Evolutionary conservation across 2,329 filamentous ascomycete species (phyloP), one percentile per base, ranked within the genome.

Genomic region (Diaporthe sp.): DNA sequence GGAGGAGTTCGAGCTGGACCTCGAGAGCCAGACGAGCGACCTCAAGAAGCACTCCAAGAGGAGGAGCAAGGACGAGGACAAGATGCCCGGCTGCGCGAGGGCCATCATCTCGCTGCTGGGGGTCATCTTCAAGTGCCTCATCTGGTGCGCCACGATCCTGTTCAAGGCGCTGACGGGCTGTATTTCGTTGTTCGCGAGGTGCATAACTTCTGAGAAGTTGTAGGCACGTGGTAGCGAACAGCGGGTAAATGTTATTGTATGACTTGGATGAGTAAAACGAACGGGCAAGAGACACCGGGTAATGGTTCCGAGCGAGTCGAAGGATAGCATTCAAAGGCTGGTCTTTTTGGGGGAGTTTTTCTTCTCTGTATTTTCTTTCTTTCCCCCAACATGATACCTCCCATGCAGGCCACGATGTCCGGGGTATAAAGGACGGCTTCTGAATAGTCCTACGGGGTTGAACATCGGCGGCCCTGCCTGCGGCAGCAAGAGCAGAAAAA

Each of bases 21-120:
- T 93, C 7, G 91, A 92, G 82, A 92, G 90, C 79, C 91, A 92
- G 81, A 84, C 85, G 9, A 86, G 85, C 71, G 88, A 86, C 77
- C 78, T 86, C 22, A 82, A 82, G 68, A 83, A 87, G 79, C 82
- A 86, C 78, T 79, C 84, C 77, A 80, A 84, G 54, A 79, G 81
- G 71, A 84, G 84, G 77, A 80, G 82, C 15, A 83, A 85, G 7
- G 82, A 84, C 45, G 82, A 85, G 60, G 86, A 89, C 38, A 87
- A 88, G 80, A 78, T 89, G 78, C 89, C 89, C 0, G 87, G 87
- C 76, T 80, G 85, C 71, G 81, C 87, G 76, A 85, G 88, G 71
- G 86, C 85, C 9, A 80, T 87, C 71, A 84, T 89, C 79, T 89
- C 89, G 77, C 77, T 91, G 73, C 78, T 89, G 13, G 87, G 86